Base-by-base conservation (phyloP, 176 grass and related monocot species). In the Triticum dicoccoides region DNA sequence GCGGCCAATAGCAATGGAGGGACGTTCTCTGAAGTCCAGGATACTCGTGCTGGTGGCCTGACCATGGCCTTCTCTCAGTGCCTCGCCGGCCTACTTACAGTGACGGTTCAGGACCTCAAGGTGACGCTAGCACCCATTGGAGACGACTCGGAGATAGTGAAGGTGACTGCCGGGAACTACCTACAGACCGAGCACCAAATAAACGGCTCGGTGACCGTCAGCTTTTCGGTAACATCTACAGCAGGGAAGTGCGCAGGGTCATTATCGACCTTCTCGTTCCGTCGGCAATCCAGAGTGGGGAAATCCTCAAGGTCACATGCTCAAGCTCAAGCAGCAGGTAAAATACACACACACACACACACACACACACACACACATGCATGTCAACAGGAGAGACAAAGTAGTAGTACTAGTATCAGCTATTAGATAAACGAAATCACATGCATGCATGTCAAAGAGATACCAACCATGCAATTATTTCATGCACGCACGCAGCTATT, bases 211-310 rank as follows among this genome's bases (percentile, higher is more conserved):
- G 8, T 81, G 6, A 81, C 58, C 41, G 37, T 87, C 68, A 87
- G 12, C 27, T 81, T 87, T n/a, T n/a, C 15, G 77, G 77, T 52
- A 35, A 62, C 39, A 56, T 87, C 29, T 87, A 74, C 69, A 65
- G 68, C 41, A 45, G 9, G 0, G 85, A 87, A 9, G 30, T 12
- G 21, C 78, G 85, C 58, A 87, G 20, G 39, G 78, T 87, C 0
- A 10, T 38, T 6, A 27, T 87, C 1, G 61, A 49, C 27, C 41
- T 87, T 29, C 3, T 20, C 4, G 69, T 87, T 2, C 14, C 45
- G 0, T 9, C 39, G 8, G 3, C 20, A 42, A 0, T 10, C 10
- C 14, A 27, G 2, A 11, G 13, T 13, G 21, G 65, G 1, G 39
- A 21, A 18, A 1, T 64, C 44, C 10, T 80, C 29, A 0, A 73